Conservation (phyloP, 116 monocot genomes). For the Dioscorea cayenensis region DNA sequence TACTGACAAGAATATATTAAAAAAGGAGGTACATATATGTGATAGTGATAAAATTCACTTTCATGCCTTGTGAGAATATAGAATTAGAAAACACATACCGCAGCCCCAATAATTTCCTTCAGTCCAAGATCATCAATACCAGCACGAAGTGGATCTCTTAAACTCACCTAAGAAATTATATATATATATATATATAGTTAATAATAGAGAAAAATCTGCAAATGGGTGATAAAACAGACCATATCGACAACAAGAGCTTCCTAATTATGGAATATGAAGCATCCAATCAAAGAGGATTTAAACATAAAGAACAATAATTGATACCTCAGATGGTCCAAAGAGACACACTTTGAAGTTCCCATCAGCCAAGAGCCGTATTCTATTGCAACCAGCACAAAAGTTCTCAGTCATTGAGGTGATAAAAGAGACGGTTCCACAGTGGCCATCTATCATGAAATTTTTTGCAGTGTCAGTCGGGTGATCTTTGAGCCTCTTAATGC, state of each 20-base stretch:
- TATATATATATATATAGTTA: slow-evolving; percentile 4
- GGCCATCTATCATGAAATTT: slow-evolving; percentile 84
- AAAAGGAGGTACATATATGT: too few species aligned
- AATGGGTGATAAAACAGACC: not conserved
- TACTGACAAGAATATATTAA: too few species aligned
- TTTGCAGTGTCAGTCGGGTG: slow-evolving; percentile 82
- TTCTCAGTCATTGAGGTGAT: slow-evolving; percentile 98
- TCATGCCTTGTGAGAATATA: not conserved
- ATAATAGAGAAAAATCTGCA: not conserved
- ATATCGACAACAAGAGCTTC: not conserved
- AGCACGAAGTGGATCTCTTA: slow-evolving; percentile 88
- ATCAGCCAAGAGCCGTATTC: slow-evolving; percentile 90
- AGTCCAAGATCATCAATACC: slow-evolving; percentile 77
- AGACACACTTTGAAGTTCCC: slow-evolving; percentile 99
- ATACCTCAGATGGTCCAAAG: slow-evolving; percentile 98
- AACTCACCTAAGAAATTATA: slow-evolving; percentile 63
- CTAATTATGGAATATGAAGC: not conserved
- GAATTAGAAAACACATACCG: slow-evolving; percentile 47
- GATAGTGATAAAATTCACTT: not conserved
- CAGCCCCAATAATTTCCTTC: slow-evolving; percentile 85
- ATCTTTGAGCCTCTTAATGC: slow-evolving; percentile 61
- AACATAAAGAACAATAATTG: not conserved
- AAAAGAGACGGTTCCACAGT: slow-evolving; percentile 80
- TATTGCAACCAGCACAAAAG: slow-evolving; percentile 96
- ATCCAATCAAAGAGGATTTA: not conserved